phyloP scores from a whole-genome alignment of 495 filamentous ascomycete species.

The Aspergillus haitiensis region DNA sequence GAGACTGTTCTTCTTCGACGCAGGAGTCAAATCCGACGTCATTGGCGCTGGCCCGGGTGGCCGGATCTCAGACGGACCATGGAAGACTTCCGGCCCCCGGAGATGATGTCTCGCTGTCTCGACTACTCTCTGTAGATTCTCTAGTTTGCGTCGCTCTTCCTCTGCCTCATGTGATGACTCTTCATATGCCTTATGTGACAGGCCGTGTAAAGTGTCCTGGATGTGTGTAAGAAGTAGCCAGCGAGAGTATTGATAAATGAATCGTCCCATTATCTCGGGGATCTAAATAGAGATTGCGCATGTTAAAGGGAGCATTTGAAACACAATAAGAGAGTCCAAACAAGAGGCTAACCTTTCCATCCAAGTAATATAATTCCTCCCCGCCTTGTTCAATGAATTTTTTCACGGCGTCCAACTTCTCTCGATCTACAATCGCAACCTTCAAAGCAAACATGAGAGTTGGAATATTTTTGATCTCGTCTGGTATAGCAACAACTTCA shows the following conservation, averaged over 20 bases:
- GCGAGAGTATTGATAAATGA: conserved; percentile 87
- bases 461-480: conserved; percentile 65
- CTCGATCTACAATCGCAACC: conserved; percentile 74
- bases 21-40: conserved; percentile 37
- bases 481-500: conserved; percentile 35
- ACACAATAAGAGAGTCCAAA: conserved; percentile 17
- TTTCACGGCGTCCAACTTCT: conserved; percentile 79
- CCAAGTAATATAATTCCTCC: conserved; percentile 76
- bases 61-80: conserved; percentile 14
- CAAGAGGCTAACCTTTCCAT: conserved; percentile 52
- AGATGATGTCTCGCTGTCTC: conserved; percentile 36
- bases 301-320: conserved; percentile 5
- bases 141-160: conserved; percentile 38
- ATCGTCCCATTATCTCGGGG: conserved; percentile 77
- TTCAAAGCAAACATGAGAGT: conserved; percentile 65
- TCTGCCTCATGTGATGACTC: conserved; percentile 31
- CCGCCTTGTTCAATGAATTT: conserved; percentile 77
- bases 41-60: conserved; percentile 23
- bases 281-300: conserved; percentile 45
- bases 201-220: conserved; percentile 58
- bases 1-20: conserved; percentile 30
- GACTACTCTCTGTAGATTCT: conserved; percentile 43
- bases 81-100: conserved; percentile 39
- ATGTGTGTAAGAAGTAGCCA: conserved; percentile 71
- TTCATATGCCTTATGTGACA: conserved; percentile 26